Evolutionary conservation across 176 grass and related monocot genomes (phyloP).

Genomic region (Aegilops speltoides): DNA sequence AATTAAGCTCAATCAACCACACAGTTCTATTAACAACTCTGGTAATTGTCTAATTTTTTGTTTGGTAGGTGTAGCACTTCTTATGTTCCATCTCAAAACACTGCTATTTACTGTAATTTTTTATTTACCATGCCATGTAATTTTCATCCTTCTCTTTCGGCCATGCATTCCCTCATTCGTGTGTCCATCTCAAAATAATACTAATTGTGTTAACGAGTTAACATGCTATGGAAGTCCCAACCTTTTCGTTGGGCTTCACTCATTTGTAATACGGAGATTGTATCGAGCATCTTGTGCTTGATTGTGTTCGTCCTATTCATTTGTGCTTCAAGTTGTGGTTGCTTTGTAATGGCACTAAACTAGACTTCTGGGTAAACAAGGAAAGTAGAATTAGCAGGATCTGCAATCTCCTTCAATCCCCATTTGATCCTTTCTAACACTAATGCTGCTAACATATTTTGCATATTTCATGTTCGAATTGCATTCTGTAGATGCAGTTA

Average conservation of each 20-base stretch:
- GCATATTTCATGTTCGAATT: background rate
- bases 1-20: background rate
- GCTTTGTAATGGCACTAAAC: conserved; percentile 7
- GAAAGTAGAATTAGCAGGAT: conserved; percentile 7
- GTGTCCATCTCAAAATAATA: background rate
- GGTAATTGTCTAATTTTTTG: conserved; percentile 3
- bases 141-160: background rate
- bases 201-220: conserved; percentile 24
- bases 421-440: conserved; percentile 12
- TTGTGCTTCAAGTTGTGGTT: background rate
- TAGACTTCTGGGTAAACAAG: conserved; percentile 1
- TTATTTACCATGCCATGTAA: conserved; percentile 13
- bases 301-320: conserved; percentile 7
- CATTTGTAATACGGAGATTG: background rate
- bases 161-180: background rate
- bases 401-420: background rate
- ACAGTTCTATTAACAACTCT: background rate
- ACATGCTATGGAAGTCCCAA: background rate
- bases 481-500: conserved; percentile 1
- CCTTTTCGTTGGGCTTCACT: background rate
- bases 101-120: background rate
- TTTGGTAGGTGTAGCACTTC: background rate
- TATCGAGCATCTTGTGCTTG: conserved; percentile 3
- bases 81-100: background rate
- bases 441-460: conserved; percentile 18